These are phyloP conservation scores for Pyrenophora graminea DNA, from an alignment of 2,329 filamentous ascomycete species.

Conservation along the genomic window DNA sequence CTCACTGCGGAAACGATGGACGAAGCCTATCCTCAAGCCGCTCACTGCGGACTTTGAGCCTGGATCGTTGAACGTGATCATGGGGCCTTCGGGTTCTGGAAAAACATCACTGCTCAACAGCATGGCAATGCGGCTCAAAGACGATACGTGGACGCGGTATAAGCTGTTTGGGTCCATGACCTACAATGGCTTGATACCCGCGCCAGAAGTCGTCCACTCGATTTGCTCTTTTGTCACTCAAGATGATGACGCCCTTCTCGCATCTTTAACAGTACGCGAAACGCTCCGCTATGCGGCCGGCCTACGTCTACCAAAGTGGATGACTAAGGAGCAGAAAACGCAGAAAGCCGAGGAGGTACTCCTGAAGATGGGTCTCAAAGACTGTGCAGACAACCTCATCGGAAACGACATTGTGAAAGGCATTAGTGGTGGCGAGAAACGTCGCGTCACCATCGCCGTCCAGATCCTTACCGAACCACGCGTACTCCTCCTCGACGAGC, in stretches of 20 bases:
- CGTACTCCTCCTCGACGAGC: slow-evolving; percentile 74
- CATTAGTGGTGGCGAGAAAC: slow-evolving; percentile 79
- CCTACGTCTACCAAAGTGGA: slow-evolving; percentile 70
- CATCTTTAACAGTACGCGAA: slow-evolving; percentile 75
- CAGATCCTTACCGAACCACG: slow-evolving; percentile 77
- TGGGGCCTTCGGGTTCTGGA: slow-evolving; percentile 78
- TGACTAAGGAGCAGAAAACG: slow-evolving; percentile 69
- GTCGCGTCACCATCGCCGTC: slow-evolving; percentile 75
- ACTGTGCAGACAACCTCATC: slow-evolving; percentile 75
- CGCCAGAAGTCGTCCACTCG: slow-evolving; percentile 69
- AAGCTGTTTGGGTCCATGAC: slow-evolving; percentile 64
- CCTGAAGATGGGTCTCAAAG: slow-evolving; percentile 75
- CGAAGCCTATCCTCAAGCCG: slow-evolving; percentile 64
- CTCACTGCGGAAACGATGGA: slow-evolving; percentile 55
- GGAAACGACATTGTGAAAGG: slow-evolving; percentile 75
- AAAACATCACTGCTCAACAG: slow-evolving; percentile 76
- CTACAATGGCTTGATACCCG: slow-evolving; percentile 72
- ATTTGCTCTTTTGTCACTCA: slow-evolving; percentile 79
- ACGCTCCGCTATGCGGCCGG: slow-evolving; percentile 70
- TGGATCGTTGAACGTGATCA: slow-evolving; percentile 73
- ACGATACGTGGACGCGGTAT: slow-evolving; percentile 66
- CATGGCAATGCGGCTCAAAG: slow-evolving; percentile 70
- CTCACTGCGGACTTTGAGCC: slow-evolving; percentile 69
- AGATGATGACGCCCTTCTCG: slow-evolving; percentile 74
- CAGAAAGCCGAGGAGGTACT: slow-evolving; percentile 72